Conservation (phyloP, 2,329 filamentous ascomycete species). For the Ophiostoma himal-ulmi region DNA sequence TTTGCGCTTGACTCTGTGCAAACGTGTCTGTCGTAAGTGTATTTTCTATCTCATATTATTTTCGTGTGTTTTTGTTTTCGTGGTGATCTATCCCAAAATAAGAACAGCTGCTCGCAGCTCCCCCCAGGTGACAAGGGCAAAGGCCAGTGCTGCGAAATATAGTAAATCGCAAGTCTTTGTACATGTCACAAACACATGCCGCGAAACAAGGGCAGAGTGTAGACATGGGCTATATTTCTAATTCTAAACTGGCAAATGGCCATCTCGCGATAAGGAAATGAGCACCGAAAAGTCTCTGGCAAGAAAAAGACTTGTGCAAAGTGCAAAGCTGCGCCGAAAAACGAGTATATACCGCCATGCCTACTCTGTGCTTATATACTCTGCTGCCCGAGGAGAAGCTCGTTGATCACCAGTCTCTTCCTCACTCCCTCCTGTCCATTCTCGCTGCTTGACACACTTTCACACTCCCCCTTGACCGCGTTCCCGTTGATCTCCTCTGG, state of each 20-base stretch:
- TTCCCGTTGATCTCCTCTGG: not conserved
- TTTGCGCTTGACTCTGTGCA: not conserved
- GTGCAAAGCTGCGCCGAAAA: not conserved
- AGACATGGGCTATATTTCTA: not conserved
- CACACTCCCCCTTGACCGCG: not conserved
- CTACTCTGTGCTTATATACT: not conserved
- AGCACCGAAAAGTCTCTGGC: not conserved
- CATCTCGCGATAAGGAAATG: slow-evolving; percentile 8
- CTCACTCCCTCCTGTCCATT: not conserved
- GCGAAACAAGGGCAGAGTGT: not conserved
- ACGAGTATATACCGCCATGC: slow-evolving; percentile 4
- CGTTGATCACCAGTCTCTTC: not conserved
- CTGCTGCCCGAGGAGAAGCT: not conserved
- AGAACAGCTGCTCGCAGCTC: not conserved
- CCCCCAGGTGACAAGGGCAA: not conserved
- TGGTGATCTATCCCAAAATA: not conserved
- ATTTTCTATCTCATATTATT: not conserved
- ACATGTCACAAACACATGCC: not conserved
- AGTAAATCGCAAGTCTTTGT: not conserved
- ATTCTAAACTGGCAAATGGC: not conserved
- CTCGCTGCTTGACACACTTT: not conserved
- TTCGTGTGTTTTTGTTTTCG: not conserved
- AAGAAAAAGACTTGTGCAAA: not conserved
- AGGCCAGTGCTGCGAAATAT: not conserved
- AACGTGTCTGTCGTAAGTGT: not conserved